phyloP scores from a whole-genome alignment of 352 stramenopile genomes.

The Pythium rhizo-oryzae region DNA sequence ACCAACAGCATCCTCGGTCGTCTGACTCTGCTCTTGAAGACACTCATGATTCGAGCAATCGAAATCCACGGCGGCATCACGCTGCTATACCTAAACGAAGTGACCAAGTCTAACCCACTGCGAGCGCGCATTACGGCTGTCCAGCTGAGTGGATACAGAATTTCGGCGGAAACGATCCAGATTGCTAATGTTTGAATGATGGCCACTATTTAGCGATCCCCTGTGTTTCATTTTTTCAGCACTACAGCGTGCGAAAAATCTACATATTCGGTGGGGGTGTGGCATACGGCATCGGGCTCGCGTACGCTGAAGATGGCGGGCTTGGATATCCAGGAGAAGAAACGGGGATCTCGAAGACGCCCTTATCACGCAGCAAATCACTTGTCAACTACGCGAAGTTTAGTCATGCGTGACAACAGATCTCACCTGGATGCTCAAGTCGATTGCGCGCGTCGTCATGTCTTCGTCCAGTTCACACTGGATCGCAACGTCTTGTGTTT shows the following conservation, averaged over 20 bases:
- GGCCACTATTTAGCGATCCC: background rate
- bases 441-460: constrained; percentile 78
- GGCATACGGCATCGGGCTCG: constrained; percentile 26
- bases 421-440: constrained; percentile 72
- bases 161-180: constrained; percentile 48
- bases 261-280: constrained; percentile 26
- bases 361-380: constrained; percentile 35
- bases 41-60: constrained; percentile 59
- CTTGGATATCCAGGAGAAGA: constrained; percentile 40
- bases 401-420: background rate
- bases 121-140: constrained; percentile 69
- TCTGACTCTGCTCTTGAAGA: constrained; percentile 62
- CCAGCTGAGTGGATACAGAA: constrained; percentile 69
- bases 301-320: constrained; percentile 37
- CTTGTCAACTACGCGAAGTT: background rate
- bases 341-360: constrained; percentile 69
- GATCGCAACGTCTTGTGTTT: constrained; percentile 65
- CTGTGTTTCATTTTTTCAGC: background rate
- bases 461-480: constrained; percentile 83
- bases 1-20: constrained; percentile 79
- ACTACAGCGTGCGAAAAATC: background rate
- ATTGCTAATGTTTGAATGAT: constrained; percentile 58
- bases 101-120: constrained; percentile 81
- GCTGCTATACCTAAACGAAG: constrained; percentile 78
- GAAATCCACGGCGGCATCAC: constrained; percentile 69